Percentiles rank a stretch among this genome's conserved stretches.
Conservation (phyloP, 305 asterid genomes). For the Fraxinus velutina region DNA sequence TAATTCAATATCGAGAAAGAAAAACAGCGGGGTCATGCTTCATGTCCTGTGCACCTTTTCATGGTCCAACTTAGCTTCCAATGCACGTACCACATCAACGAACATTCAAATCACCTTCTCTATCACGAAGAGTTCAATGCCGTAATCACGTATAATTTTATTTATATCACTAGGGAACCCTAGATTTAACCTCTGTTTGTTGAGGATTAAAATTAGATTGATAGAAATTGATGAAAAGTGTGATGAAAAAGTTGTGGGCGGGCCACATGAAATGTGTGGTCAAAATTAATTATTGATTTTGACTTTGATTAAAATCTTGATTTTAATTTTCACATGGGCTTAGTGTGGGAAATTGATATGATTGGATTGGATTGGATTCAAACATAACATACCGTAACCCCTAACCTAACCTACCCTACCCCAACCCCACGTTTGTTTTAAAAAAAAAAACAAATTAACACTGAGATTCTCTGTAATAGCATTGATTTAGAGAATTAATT, state of each 20-base stretch:
- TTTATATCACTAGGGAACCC: background rate
- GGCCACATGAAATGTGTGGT: too few species aligned
- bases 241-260: too few species aligned
- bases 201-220: too few species aligned
- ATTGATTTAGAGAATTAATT: conserved; percentile 35
- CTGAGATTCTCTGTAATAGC: conserved; percentile 48
- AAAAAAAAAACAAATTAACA: conserved; percentile 22
- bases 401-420: background rate
- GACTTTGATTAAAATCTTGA: too few species aligned
- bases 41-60: background rate
- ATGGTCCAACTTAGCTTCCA: background rate
- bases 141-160: background rate
- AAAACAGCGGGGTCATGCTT: background rate
- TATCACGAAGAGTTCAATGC: background rate
- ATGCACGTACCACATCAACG: background rate
- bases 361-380: background rate
- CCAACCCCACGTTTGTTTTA: conserved; percentile 35
- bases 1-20: background rate
- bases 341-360: background rate
- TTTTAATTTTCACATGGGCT: too few species aligned
- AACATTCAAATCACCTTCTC: background rate
- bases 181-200: background rate
- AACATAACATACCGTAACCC: background rate
- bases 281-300: too few species aligned
- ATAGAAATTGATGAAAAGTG: too few species aligned